Evolutionary conservation across 169 alveolate genomes (phyloP), one percentile per base, ranked within the genome.

Genomic region (Eimeria praecox): DNA sequence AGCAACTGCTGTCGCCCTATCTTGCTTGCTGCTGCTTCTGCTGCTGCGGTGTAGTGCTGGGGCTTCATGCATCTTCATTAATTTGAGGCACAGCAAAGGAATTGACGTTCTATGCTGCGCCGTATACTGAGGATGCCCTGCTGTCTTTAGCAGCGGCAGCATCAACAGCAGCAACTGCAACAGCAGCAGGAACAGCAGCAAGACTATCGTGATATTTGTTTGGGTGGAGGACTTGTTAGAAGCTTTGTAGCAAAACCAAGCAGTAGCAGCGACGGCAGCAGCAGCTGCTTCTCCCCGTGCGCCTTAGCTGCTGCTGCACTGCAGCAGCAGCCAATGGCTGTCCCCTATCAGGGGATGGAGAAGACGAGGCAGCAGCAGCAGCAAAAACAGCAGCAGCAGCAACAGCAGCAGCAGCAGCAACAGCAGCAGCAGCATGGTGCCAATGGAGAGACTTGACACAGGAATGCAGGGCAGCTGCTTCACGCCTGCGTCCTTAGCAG

Each of bases 221-320:
- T 2, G 12, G 69, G n/a, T 22, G 35, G 35, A n/a, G n/a, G 9
- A n/a, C n/a, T n/a, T n/a, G 75, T 64, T 27, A 54, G 54, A 42
- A 4, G 52, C 56, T 40, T n/a, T 10, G 8, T 3, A 16, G 20
- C 33, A 42, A 42, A 10, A 52, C 35, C 56, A 35, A 38, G 54
- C 85, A 73, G 56, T 33, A 73, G 85, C 85, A 38, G 85, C 33
- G 2, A 42, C 33, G 16, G 30, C 85, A 73, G 85, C 85, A 73
- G 56, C 85, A 4, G 85, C 54, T 35, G 85, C 35, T 38, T 9
- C 85, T 73, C 56, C n/a, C 0, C 38, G 52, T n/a, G 12, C 22
- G 54, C 85, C 85, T 73, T 12, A 22, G 85, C 85, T 35, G 56
- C 35, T 8, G 54, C 54, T 73, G 85, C 85, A 38, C 16, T 12